Evolutionary conservation across 495 filamentous ascomycete genomes (phyloP).

Genomic region (Hypomontagnella submonticulosa): DNA sequence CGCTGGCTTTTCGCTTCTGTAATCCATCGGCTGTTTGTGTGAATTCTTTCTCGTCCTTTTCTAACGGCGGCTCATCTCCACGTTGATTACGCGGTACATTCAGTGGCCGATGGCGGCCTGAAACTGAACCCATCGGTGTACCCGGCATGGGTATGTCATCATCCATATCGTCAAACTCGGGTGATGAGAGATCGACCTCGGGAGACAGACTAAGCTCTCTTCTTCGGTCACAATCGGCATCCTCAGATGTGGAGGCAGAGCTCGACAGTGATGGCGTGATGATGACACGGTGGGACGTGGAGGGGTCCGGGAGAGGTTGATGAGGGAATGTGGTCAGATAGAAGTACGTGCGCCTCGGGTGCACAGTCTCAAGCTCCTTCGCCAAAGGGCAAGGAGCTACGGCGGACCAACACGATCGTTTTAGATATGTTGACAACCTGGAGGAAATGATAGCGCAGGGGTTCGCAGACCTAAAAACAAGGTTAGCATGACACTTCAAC

Average conservation of each 20-base stretch:
- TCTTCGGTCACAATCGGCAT: constrained; percentile 75
- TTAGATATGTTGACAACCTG: constrained; percentile 86
- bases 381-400: constrained; percentile 85
- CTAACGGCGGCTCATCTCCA: constrained; percentile 84
- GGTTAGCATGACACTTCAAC: constrained; percentile 23
- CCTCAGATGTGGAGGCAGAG: constrained; percentile 72
- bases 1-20: constrained; percentile 75
- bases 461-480: constrained; percentile 81
- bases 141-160: constrained; percentile 66
- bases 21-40: constrained; percentile 90
- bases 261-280: constrained; percentile 89
- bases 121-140: constrained; percentile 69
- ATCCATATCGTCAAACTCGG: constrained; percentile 82
- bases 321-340: constrained; percentile 87
- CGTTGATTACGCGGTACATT: constrained; percentile 70
- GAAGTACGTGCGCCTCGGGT: constrained; percentile 95
- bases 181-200: constrained; percentile 89
- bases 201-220: constrained; percentile 86
- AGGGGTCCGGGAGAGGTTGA: constrained; percentile 82
- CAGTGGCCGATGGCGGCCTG: constrained; percentile 55
- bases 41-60: constrained; percentile 96
- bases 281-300: constrained; percentile 66
- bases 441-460: constrained; percentile 95
- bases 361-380: constrained; percentile 90
- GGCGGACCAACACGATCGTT: constrained; percentile 82